Evolutionary conservation across 345 rosid species (phyloP).

Genomic region (Sonneratia caseolaris): DNA sequence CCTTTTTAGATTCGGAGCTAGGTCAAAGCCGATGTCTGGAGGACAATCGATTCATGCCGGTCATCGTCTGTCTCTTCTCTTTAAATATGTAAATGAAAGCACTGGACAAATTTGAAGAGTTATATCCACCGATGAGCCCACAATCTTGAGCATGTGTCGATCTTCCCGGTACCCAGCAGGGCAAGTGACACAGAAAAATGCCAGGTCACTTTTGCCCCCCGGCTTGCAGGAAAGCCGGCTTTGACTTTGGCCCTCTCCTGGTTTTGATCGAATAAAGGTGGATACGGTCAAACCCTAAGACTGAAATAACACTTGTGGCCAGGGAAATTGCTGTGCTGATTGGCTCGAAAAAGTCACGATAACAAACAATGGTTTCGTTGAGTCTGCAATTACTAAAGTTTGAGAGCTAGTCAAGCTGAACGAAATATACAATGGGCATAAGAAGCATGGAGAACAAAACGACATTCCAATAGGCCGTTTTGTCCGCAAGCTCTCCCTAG

Average conservation of each 20-base stretch:
- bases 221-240: background rate
- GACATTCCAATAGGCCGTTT: background rate
- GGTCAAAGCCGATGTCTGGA: no score
- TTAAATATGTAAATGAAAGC: no score
- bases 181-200: background rate
- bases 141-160: no score
- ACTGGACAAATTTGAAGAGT: no score
- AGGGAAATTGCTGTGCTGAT: no score
- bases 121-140: no score
- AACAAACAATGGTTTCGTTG: background rate
- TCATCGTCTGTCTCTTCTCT: no score
- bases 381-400: background rate
- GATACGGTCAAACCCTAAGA: background rate
- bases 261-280: background rate
- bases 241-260: background rate
- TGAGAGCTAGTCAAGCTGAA: slow-evolving; percentile 11
- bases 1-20: background rate
- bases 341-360: no score
- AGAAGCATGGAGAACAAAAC: slow-evolving; percentile 8
- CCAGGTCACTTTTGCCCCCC: background rate
- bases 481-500: background rate
- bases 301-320: background rate
- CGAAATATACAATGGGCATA: slow-evolving; percentile 24
- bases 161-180: no score
- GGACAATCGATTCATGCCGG: no score